Conservation (phyloP, 208 protist genomes). For the Polymyxa betae region DNA sequence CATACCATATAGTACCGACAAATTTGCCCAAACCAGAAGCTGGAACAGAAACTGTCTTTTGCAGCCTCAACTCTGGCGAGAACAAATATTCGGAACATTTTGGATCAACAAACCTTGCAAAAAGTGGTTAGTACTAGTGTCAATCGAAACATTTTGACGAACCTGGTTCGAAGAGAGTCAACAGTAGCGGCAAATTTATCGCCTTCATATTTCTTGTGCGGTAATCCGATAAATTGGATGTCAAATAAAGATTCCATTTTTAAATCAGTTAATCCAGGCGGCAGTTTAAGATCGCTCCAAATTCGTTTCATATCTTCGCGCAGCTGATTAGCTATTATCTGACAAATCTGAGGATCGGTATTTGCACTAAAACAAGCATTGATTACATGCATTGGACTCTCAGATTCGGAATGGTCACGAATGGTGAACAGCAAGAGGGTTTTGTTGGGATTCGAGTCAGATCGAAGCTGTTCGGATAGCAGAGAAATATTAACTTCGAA, state of each 20-base stretch:
- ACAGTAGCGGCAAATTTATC: conserved; percentile 44
- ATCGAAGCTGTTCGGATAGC: conserved; percentile 35
- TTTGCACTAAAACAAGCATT: background rate
- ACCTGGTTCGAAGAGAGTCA: background rate
- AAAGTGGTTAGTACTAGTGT: background rate
- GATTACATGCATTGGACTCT: conserved; percentile 1
- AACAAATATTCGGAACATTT: background rate
- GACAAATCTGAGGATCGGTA: background rate
- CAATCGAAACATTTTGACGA: background rate
- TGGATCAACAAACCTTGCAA: background rate
- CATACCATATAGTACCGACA: conserved; percentile 53
- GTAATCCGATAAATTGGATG: conserved; percentile 53
- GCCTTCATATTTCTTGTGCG: conserved; percentile 52
- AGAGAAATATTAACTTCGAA: conserved; percentile 60
- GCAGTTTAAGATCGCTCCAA: conserved; percentile 57
- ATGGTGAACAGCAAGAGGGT: conserved; percentile 56
- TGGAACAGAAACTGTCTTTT: conserved; percentile 58
- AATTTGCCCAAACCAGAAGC: conserved; percentile 47
- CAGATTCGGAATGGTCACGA: conserved; percentile 43
- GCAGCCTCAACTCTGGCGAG: background rate
- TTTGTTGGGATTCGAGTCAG: conserved; percentile 8
- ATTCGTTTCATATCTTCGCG: conserved; percentile 37
- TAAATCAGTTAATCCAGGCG: background rate
- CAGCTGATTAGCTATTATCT: background rate
- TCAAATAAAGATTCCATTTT: conserved; percentile 55